Percentiles rank a stretch among this genome's conserved stretches.
Conservation (phyloP, 768 basidiomycete genomes). For the Glaciozyma martinii region DNA sequence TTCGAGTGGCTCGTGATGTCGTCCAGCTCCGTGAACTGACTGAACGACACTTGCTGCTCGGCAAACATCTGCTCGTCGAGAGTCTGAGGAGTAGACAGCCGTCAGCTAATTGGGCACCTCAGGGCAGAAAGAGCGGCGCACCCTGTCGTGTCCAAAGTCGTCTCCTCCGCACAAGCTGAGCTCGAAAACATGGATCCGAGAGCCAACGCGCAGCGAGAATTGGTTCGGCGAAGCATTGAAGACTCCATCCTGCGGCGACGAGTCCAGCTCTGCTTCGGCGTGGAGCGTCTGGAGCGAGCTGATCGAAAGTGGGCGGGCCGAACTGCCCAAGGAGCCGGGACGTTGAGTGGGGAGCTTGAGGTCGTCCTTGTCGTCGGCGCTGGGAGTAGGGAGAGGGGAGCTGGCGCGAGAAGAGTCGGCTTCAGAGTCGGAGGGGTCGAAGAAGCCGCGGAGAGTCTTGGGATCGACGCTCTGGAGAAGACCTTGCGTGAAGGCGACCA, state of each 20-base stretch:
- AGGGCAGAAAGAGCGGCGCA: neutral
- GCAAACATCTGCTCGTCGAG: constrained; percentile 44
- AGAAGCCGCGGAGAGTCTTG: constrained; percentile 24
- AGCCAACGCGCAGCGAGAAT: constrained; percentile 22
- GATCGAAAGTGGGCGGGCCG: neutral
- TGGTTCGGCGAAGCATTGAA: constrained; percentile 20
- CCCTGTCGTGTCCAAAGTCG: constrained; percentile 30
- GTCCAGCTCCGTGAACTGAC: constrained; percentile 58
- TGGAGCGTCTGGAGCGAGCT: constrained; percentile 17
- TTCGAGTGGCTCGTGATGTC: constrained; percentile 54
- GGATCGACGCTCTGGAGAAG: constrained; percentile 28
- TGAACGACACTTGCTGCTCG: constrained; percentile 55
- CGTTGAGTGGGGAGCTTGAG: neutral
- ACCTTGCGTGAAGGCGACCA: constrained; percentile 31
- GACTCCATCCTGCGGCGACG: constrained; percentile 17
- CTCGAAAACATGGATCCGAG: constrained; percentile 45
- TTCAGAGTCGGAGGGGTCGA: constrained; percentile 9
- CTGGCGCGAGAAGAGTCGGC: neutral
- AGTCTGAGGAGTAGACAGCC: constrained; percentile 27
- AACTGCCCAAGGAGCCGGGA: neutral
- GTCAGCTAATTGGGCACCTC: neutral
- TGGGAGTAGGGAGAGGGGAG: constrained; percentile 7
- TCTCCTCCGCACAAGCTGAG: constrained; percentile 53
- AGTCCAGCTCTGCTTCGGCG: constrained; percentile 7
- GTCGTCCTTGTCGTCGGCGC: neutral